These are phyloP conservation scores for Leucoagaricus sp. DNA, from an alignment of 1,284 basidiomycete genomes.

Conservation along the genomic window DNA sequence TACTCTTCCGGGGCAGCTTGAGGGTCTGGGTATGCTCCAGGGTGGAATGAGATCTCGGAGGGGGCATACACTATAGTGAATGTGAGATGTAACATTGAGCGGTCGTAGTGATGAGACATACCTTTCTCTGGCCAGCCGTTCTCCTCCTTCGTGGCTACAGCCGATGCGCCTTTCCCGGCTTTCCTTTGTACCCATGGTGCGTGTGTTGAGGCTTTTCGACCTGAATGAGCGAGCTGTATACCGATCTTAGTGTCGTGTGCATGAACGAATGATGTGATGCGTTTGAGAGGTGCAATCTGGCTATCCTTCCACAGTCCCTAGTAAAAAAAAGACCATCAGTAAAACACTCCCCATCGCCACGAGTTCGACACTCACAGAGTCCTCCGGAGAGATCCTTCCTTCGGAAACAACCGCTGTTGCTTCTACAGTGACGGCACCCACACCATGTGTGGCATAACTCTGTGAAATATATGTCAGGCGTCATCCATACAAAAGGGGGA, in stretches of 20 bases:
- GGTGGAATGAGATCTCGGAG: slow-evolving; percentile 45
- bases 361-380: slow-evolving; percentile 39
- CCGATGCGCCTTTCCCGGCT: slow-evolving; percentile 26
- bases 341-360: no score
- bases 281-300: slow-evolving; percentile 65
- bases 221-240: slow-evolving; percentile 79
- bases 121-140: slow-evolving; percentile 67
- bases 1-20: slow-evolving; percentile 53
- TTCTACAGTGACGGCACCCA: slow-evolving; percentile 69
- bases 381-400: slow-evolving; percentile 75
- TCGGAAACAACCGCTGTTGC: slow-evolving; percentile 77
- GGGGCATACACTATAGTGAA: slow-evolving; percentile 38
- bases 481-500: neutral
- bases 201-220: slow-evolving; percentile 68
- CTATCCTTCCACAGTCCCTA: slow-evolving; percentile 74
- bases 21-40: slow-evolving; percentile 49
- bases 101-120: slow-evolving; percentile 30
- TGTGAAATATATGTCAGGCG: slow-evolving; percentile 20
- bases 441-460: slow-evolving; percentile 60
- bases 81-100: slow-evolving; percentile 29
- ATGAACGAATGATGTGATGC: slow-evolving; percentile 70
- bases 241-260: slow-evolving; percentile 64
- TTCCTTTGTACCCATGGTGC: slow-evolving; percentile 58
- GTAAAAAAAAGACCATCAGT: neutral
- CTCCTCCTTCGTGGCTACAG: slow-evolving; percentile 39